Percentiles rank a stretch among this genome's conserved stretches.
Evolutionary conservation across 2,329 filamentous ascomycete genomes (phyloP).

Genomic region (Stagonosporopsis vannaccii): DNA sequence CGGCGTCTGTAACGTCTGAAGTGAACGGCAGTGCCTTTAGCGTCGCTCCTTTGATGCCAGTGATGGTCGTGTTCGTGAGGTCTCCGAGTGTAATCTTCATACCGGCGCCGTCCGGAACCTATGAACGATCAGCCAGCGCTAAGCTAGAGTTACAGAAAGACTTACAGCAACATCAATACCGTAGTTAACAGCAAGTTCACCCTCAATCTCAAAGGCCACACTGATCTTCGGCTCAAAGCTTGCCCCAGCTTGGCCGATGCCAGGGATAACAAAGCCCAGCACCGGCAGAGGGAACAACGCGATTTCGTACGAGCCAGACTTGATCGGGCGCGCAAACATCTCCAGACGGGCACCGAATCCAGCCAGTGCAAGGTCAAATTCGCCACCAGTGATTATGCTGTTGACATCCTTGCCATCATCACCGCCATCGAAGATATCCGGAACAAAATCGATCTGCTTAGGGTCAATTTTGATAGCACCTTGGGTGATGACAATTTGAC

Average conservation of each 20-base stretch:
- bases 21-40: slow-evolving; percentile 45
- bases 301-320: slow-evolving; percentile 33
- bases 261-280: slow-evolving; percentile 44
- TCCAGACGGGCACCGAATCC: slow-evolving; percentile 46
- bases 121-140: slow-evolving; percentile 3
- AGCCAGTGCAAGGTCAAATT: slow-evolving; percentile 41
- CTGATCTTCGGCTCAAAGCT: slow-evolving; percentile 40
- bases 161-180: slow-evolving; percentile 48
- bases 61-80: slow-evolving; percentile 32
- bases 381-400: slow-evolving; percentile 43
- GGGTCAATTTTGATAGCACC: slow-evolving; percentile 40
- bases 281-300: slow-evolving; percentile 36
- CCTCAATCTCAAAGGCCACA: slow-evolving; percentile 37
- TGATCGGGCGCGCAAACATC: slow-evolving; percentile 38
- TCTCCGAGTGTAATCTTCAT: slow-evolving; percentile 37
- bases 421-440: slow-evolving; percentile 33
- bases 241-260: slow-evolving; percentile 47
- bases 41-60: slow-evolving; percentile 31
- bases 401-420: slow-evolving; percentile 34
- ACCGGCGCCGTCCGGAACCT: slow-evolving; percentile 41
- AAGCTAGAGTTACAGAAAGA: neutral
- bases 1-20: slow-evolving; percentile 35
- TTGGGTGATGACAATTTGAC: slow-evolving; percentile 41
- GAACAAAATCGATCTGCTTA: slow-evolving; percentile 33
- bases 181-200: slow-evolving; percentile 43